These are phyloP conservation scores for Eucalyptus tenuipes DNA, from an alignment of 345 rosid species.

Conservation along the genomic window DNA sequence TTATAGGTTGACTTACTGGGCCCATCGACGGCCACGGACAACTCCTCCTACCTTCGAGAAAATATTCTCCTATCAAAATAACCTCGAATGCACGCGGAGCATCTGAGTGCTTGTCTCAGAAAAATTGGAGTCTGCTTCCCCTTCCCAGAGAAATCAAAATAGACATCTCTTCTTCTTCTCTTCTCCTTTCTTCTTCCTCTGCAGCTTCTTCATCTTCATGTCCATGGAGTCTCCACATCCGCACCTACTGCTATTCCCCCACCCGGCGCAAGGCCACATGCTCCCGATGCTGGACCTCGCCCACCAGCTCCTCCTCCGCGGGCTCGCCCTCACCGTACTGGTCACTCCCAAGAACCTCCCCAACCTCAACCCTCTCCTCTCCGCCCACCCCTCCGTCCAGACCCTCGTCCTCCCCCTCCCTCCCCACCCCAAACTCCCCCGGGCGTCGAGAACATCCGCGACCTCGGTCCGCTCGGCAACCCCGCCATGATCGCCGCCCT, in stretches of 20 bases:
- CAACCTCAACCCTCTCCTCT: slow-evolving; percentile 23
- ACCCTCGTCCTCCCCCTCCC: slow-evolving; percentile 37
- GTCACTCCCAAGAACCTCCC: slow-evolving; percentile 1
- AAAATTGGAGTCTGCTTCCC: neutral
- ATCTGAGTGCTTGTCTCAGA: neutral
- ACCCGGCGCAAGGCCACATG: slow-evolving; percentile 69
- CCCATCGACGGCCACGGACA: too few relatives aligned
- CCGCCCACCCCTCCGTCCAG: slow-evolving; percentile 33
- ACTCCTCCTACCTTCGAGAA: too few relatives aligned
- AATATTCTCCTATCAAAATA: too few relatives aligned
- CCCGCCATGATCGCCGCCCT: slow-evolving; percentile 24
- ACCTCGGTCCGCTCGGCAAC: slow-evolving; percentile 38
- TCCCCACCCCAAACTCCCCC: slow-evolving; percentile 40
- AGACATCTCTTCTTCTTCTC: neutral
- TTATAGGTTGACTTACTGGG: too few relatives aligned
- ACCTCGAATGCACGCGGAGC: neutral
- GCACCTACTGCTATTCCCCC: slow-evolving; percentile 51
- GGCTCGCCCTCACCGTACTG: neutral
- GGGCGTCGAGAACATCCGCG: slow-evolving; percentile 49
- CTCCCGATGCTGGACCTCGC: slow-evolving; percentile 37
- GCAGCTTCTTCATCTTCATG: neutral
- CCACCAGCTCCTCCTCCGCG: slow-evolving; percentile 6
- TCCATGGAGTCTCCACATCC: neutral
- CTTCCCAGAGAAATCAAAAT: neutral
- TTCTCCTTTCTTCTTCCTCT: neutral